Base-by-base conservation (phyloP, 495 filamentous ascomycete genomes). In the Penicillium odoratum region DNA sequence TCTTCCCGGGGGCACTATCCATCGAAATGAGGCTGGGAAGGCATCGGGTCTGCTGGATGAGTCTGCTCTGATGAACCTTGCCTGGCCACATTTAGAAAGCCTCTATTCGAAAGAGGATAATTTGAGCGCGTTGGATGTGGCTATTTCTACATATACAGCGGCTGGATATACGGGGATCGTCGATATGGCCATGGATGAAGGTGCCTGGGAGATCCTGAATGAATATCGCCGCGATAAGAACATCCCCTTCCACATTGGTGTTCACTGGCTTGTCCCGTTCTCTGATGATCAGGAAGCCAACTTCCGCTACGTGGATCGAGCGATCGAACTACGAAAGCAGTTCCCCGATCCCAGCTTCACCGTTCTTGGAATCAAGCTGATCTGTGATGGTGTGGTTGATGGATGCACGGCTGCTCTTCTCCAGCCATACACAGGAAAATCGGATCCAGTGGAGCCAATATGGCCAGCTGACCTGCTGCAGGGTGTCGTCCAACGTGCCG, bases 101-200 rank as follows among this genome's bases (percentile, higher is more conserved):
- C 74, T 81, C 1, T 76, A 78, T 4, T 76, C 76, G 9, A 74
- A 78, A 57, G 75, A 79, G 26, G 81, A 85, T 55, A 79, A 83
- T n/a, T 59, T 79, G 9, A 68, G 58, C n/a, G 79, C 83, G 0
- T 64, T 87, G 48, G 66, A 69, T 38, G 68, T 70, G 0, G 84
- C 84, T 0, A 72, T 85, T 13, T 44, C 57, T 5, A 73, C 78
- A 9, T 87, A 87, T 61, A 78, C 78, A 33, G 71, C 75, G 0
- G 73, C 73, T 4, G 85, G 85, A 3, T 87, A 86, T 57, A 88
- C 86, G 2, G 85, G 86, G 0, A 52, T 85, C 54, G 75, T 89
- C 0, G 86, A 89, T 58, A 87, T 89, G 84, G 85, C 84, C n/a
- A 87, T 88, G 85, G 83, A 87, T 43, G 79, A 87, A 30, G 74